A percentile compares a stretch with the other conserved stretches of the same genome.
These are phyloP conservation scores for Leishmania lainsoni DNA, from an alignment of 208 protist genomes.

Conservation along the genomic window DNA sequence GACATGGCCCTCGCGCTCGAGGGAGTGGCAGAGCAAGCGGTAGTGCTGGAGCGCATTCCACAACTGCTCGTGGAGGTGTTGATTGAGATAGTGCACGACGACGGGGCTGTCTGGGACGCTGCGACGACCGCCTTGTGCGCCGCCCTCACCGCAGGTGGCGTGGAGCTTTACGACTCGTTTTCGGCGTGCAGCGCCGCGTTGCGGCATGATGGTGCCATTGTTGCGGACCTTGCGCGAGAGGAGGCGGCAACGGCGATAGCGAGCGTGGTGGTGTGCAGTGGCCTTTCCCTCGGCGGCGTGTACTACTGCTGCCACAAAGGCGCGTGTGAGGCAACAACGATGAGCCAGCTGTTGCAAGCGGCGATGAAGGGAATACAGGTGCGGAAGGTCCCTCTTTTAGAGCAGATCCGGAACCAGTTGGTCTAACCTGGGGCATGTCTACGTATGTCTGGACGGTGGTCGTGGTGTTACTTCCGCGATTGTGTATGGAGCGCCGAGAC, in stretches of 20 bases:
- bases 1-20: conserved; percentile 74
- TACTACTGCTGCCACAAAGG: conserved; percentile 67
- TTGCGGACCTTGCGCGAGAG: conserved; percentile 50
- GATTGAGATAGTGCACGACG: conserved; percentile 74
- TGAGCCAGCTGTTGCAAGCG: conserved; percentile 48
- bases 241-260: conserved; percentile 51
- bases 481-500: not conserved
- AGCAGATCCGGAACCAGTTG: conserved; percentile 43
- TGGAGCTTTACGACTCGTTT: conserved; percentile 75
- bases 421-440: not conserved
- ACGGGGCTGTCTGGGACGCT: conserved; percentile 78
- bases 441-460: not conserved
- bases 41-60: conserved; percentile 71
- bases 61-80: conserved; percentile 80
- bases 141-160: conserved; percentile 60
- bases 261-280: conserved; percentile 48
- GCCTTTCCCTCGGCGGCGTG: conserved; percentile 50
- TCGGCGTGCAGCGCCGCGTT: conserved; percentile 72
- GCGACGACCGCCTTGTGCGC: conserved; percentile 62
- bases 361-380: conserved; percentile 50
- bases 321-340: conserved; percentile 60
- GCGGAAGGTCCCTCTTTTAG: conserved; percentile 45
- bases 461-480: not conserved
- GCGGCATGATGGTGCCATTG: conserved; percentile 52
- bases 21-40: conserved; percentile 79